phyloP scores from a whole-genome alignment of 2,329 filamentous ascomycete species.

The Ramularia endophylla region DNA sequence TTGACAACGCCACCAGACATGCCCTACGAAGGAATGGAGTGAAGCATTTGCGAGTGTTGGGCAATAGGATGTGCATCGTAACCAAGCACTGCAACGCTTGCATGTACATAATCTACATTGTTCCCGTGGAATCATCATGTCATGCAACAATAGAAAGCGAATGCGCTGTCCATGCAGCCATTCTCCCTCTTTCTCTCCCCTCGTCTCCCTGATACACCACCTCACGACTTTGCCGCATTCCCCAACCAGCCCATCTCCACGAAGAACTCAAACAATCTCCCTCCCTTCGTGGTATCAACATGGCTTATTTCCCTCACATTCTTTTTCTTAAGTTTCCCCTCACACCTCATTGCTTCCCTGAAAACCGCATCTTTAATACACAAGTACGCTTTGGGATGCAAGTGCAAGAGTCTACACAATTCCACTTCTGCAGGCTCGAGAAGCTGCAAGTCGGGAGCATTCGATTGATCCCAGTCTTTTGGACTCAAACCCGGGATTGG shows the following conservation, averaged over 20 bases:
- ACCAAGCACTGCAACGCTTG: too few species aligned
- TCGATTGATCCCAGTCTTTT: conserved; percentile 66
- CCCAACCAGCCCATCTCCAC: conserved; percentile 82
- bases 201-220: too few species aligned
- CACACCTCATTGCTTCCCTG: conserved; percentile 82
- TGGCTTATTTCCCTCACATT: conserved; percentile 79
- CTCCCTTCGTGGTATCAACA: conserved; percentile 78
- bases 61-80: too few species aligned
- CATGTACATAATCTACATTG: too few species aligned
- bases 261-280: conserved; percentile 89
- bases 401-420: conserved; percentile 73
- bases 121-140: too few species aligned
- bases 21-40: too few species aligned
- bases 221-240: conserved; percentile 50
- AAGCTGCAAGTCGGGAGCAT: conserved; percentile 75
- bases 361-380: conserved; percentile 92
- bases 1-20: too few species aligned
- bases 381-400: conserved; percentile 91
- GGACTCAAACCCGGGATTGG: conserved; percentile 50
- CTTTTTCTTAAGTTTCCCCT: conserved; percentile 89
- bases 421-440: conserved; percentile 78
- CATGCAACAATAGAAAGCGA: too few species aligned
- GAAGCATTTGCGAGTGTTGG: too few species aligned
- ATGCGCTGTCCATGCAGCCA: too few species aligned
- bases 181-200: too few species aligned